Evolutionary conservation across 352 stramenopile genomes (phyloP).

Genomic region (Pythium dissotocum): DNA sequence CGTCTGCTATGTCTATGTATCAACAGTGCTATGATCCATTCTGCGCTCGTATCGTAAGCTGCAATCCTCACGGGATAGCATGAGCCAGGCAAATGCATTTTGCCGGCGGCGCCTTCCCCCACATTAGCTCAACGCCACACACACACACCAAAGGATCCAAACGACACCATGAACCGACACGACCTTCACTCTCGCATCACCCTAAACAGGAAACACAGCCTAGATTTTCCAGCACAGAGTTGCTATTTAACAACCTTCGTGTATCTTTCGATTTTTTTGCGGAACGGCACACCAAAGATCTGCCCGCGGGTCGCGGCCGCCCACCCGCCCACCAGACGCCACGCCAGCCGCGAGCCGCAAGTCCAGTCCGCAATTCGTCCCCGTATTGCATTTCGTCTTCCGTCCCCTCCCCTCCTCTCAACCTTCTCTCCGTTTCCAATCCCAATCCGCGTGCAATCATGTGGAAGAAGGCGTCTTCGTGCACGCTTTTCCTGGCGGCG

Average conservation of each 20-base stretch:
- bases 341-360: constrained; percentile 2
- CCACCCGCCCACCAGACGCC: neutral
- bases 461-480: constrained; percentile 26
- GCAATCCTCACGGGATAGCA: too few species aligned
- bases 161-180: constrained; percentile 25
- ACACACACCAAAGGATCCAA: constrained; percentile 7
- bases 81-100: neutral
- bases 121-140: neutral
- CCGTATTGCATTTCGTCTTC: constrained; percentile 7
- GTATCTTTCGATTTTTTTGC: constrained; percentile 32
- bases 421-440: neutral
- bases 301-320: neutral
- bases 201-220: constrained; percentile 2
- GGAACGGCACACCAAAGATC: constrained; percentile 26
- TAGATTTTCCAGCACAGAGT: neutral
- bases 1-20: too few species aligned
- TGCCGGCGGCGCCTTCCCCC: neutral
- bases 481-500: constrained; percentile 9
- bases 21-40: too few species aligned
- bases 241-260: neutral
- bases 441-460: constrained; percentile 10
- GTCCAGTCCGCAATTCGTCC: constrained; percentile 23
- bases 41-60: too few species aligned
- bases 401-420: neutral
- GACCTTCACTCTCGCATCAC: constrained; percentile 22